Evolutionary conservation across 371 early-diverging fungal genomes (phyloP).

Genomic region (Sporodiniella umbellata): DNA sequence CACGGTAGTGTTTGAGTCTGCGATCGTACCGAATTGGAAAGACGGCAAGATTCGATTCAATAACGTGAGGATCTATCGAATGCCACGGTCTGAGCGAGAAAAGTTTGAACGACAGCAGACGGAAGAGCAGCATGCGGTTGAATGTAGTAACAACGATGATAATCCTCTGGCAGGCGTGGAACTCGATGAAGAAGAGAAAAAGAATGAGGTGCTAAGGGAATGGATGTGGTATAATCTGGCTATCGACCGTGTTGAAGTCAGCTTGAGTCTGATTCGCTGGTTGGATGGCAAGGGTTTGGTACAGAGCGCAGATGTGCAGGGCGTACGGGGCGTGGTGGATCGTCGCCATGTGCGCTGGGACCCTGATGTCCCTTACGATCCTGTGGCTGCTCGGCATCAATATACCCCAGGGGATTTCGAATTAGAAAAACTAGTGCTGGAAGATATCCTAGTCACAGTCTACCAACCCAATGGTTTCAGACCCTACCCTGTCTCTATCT

Average conservation of each 20-base stretch:
- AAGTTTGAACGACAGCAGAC: conserved; percentile 45
- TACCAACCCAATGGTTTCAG: conserved; percentile 74
- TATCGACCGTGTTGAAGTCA: conserved; percentile 82
- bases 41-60: conserved; percentile 85
- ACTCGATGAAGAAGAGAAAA: conserved; percentile 42
- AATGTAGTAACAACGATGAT: conserved; percentile 14
- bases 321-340: conserved; percentile 89
- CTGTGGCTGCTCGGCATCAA: conserved; percentile 56
- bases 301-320: conserved; percentile 77
- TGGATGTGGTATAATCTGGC: conserved; percentile 77
- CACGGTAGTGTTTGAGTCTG: conserved; percentile 84
- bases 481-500: conserved; percentile 86
- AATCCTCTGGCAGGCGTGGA: conserved; percentile 43
- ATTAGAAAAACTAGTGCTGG: conserved; percentile 64
- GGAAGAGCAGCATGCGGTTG: no score
- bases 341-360: conserved; percentile 85
- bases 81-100: conserved; percentile 40
- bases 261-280: conserved; percentile 86
- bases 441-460: conserved; percentile 35
- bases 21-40: conserved; percentile 89
- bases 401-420: conserved; percentile 86
- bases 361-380: conserved; percentile 60
- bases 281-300: conserved; percentile 90
- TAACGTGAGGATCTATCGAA: conserved; percentile 69
- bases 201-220: conserved; percentile 35